Conservation (phyloP, 1,284 basidiomycete species). For the Heterobasidion parviporum region DNA sequence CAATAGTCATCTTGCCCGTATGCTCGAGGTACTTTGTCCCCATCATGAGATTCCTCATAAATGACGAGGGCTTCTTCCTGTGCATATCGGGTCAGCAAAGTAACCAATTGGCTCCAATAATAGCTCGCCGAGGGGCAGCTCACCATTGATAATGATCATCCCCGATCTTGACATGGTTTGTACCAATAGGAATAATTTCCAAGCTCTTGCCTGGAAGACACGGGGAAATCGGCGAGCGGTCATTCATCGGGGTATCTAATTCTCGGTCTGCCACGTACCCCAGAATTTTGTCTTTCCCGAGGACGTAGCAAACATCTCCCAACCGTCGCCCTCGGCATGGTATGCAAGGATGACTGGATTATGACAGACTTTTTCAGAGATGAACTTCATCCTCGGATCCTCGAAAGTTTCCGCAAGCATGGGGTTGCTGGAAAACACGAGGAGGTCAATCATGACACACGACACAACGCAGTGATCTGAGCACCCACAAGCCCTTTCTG, state of each 20-base stretch:
- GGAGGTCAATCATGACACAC: neutral
- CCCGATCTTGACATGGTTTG: conserved; percentile 55
- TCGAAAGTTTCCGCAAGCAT: conserved; percentile 89
- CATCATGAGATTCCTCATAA: conserved; percentile 84
- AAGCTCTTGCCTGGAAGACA: conserved; percentile 62
- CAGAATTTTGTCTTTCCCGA: conserved; percentile 84
- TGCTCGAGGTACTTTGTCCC: conserved; percentile 88
- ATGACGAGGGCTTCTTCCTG: conserved; percentile 82
- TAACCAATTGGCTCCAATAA: neutral
- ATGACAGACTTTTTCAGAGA: conserved; percentile 86
- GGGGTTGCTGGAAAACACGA: conserved; percentile 55
- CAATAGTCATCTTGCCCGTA: conserved; percentile 66
- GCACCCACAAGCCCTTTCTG: conserved; percentile 78
- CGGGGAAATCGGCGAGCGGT: conserved; percentile 11
- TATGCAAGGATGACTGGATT: conserved; percentile 80
- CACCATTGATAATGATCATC: conserved; percentile 64
- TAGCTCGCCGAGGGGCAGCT: conserved; percentile 10
- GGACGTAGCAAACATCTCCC: conserved; percentile 67
- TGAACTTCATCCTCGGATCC: conserved; percentile 69
- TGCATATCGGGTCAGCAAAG: neutral
- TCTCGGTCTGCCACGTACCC: conserved; percentile 40
- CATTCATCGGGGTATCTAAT: conserved; percentile 13
- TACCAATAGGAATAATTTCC: conserved; percentile 75
- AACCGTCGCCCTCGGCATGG: conserved; percentile 71
- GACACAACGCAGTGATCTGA: neutral